Evolutionary conservation across 192 early-diverging fungal species (phyloP).

Genomic region (Lunasporangiospora selenospora): DNA sequence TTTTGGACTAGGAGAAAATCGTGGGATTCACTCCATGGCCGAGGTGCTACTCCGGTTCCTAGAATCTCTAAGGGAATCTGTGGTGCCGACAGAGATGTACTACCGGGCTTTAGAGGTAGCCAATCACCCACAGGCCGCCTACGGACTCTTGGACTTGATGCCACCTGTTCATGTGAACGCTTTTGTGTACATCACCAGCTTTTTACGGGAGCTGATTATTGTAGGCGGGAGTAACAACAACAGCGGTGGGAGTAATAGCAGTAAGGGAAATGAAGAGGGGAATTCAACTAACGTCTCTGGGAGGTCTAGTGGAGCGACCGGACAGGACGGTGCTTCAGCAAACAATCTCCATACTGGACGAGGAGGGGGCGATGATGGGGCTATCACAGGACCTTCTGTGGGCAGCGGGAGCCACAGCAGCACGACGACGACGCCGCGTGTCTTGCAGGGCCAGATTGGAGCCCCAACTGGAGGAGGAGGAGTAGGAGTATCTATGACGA

Average conservation of each 20-base stretch:
- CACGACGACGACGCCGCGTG: not conserved
- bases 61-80: slow-evolving; percentile 73
- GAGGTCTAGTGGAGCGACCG: not conserved
- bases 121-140: slow-evolving; percentile 45
- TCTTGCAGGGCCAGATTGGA: slow-evolving; percentile 16
- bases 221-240: slow-evolving; percentile 13
- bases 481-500: too few species aligned
- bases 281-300: too few species aligned
- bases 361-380: too few species aligned
- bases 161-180: slow-evolving; percentile 76
- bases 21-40: slow-evolving; percentile 69
- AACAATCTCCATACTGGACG: too few species aligned
- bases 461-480: too few species aligned
- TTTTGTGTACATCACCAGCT: slow-evolving; percentile 82
- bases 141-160: slow-evolving; percentile 40
- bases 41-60: slow-evolving; percentile 76
- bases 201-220: slow-evolving; percentile 71
- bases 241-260: not conserved
- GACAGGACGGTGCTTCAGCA: not conserved
- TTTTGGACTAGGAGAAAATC: slow-evolving; percentile 59
- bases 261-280: too few species aligned
- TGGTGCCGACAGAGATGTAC: slow-evolving; percentile 73
- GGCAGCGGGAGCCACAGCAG: not conserved
- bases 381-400: too few species aligned
- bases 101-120: slow-evolving; percentile 67